Evolutionary conservation across 148 eudicot genomes (phyloP).

Genomic region (Camellia granthamiana): DNA sequence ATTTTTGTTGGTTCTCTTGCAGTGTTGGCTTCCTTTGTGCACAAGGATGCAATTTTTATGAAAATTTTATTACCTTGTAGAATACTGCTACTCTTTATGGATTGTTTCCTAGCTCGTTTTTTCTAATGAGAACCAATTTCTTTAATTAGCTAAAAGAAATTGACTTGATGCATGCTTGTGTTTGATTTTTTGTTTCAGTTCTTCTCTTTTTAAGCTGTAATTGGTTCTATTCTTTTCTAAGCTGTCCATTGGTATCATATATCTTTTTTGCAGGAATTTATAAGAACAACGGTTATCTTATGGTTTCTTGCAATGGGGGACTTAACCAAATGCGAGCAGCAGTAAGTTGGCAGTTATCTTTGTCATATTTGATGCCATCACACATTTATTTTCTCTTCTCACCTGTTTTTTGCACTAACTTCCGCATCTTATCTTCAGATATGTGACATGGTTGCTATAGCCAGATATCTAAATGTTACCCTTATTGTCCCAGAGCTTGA

Average conservation of each 20-base stretch:
- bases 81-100: not conserved
- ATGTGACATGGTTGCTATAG: conserved; percentile 75
- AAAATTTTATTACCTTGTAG: not conserved
- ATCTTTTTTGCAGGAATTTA: conserved; percentile 41
- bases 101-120: not conserved
- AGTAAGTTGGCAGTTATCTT: conserved; percentile 29
- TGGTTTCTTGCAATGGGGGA: conserved; percentile 76
- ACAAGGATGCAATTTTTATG: not conserved
- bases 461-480: conserved; percentile 62
- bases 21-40: conserved; percentile 12
- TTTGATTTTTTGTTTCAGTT: not conserved
- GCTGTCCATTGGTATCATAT: not conserved
- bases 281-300: conserved; percentile 69
- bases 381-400: not conserved
- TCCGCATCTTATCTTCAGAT: conserved; percentile 38
- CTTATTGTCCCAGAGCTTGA: conserved; percentile 68
- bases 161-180: not conserved
- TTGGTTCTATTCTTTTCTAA: not conserved
- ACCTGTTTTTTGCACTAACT: not conserved
- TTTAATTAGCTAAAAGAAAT: not conserved
- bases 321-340: conserved; percentile 79
- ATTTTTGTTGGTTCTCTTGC: not conserved
- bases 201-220: not conserved
- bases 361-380: not conserved
- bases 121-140: not conserved